Conservation (phyloP, 2,329 filamentous ascomycete species). For the Sporothrix pallida region DNA sequence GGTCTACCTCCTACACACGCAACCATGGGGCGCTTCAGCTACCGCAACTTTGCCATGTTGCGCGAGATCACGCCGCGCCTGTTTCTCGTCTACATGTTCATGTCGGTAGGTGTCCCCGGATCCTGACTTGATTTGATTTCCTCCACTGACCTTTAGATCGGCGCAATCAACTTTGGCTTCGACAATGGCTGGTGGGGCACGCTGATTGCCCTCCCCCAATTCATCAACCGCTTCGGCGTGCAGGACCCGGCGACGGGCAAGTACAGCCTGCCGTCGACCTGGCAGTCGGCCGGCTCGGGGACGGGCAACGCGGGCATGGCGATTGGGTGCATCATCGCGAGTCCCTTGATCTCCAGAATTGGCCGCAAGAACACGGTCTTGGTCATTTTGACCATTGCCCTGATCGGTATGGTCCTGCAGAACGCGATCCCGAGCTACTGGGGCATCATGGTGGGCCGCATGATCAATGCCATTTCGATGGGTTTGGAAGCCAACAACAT, state of each 20-base stretch:
- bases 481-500: conserved; percentile 34
- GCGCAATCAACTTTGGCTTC: conserved; percentile 31
- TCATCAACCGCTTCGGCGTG: conserved; percentile 29
- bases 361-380: conserved; percentile 31
- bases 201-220: conserved; percentile 17
- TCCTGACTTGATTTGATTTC: too few species aligned
- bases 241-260: not conserved
- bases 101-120: not conserved
- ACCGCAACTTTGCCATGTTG: conserved; percentile 19
- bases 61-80: conserved; percentile 19
- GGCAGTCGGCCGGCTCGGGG: conserved; percentile 25
- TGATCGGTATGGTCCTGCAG: conserved; percentile 31
- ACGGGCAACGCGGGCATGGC: conserved; percentile 30
- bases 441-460: conserved; percentile 32
- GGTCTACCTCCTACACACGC: too few species aligned
- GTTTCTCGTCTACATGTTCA: conserved; percentile 19
- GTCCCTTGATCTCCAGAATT: not conserved
- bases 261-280: conserved; percentile 23
- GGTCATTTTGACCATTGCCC: conserved; percentile 25
- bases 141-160: conserved; percentile 2
- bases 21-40: conserved; percentile 8
- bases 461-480: conserved; percentile 33
- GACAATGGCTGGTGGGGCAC: conserved; percentile 35
- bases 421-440: conserved; percentile 33
- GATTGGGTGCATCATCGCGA: conserved; percentile 28